Evolutionary conservation across 2,329 filamentous ascomycete species (phyloP), one percentile per base, ranked within the genome.

Genomic region (Cladosporium oxysporum): DNA sequence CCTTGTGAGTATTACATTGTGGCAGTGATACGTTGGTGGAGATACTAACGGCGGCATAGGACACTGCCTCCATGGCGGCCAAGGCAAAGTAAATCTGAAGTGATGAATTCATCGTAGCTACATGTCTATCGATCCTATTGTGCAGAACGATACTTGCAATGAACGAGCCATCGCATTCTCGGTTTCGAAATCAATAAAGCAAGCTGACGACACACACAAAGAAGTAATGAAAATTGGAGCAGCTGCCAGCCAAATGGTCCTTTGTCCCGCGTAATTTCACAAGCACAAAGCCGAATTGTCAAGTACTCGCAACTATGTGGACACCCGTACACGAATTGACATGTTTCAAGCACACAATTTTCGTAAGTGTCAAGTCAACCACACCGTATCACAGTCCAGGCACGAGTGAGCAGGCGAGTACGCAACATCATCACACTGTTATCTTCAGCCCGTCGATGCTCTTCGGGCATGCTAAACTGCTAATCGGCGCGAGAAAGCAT

Each of bases 1-100:
- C 71, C 67, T 85, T 69, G 83, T 84, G 67, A 77, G 82, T 31
- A n/a, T 18, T 21, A 26, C 12, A 33, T 53, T 6, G 3, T 1
- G 33, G n/a, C 2, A 37, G 5, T 14, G 12, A 23, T 41, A 28
- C 3, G 2, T 26, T 12, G 58, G 12, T 12, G 58, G 12, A 31
- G 2, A 21, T 41, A n/a, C 62, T 64, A 14, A 64, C 53, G 29
- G 6, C 28, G 7, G 3, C 8, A 3, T 21, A 64, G 62, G 62
- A 64, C 26, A 50, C 53, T 52, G 62, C 53, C 14, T 55, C 55
- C 3, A 64, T 64, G 62, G 28, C 55, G n/a, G 62, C 37, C 1
- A 64, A 64, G 29, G 61, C 61, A 35, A 64, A 64, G 33, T 64
- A 58, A 26, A 26, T 4, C 3, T n/a, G 23, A 28, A 29, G 26